Evolutionary conservation across 2,329 filamentous ascomycete genomes (phyloP).

Genomic region (Hypocrella siamensis): DNA sequence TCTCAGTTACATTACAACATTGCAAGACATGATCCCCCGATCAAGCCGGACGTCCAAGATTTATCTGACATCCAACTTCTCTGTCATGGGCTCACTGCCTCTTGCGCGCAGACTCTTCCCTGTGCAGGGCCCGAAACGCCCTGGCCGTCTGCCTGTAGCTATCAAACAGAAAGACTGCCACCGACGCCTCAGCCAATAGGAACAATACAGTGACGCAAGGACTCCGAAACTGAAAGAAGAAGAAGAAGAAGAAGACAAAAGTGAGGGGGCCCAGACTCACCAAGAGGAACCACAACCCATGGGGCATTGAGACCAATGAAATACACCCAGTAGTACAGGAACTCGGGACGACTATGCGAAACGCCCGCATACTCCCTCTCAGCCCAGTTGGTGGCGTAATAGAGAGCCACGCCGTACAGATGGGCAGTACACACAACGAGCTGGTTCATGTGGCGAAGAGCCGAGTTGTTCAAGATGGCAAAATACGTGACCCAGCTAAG

Average conservation of each 20-base stretch:
- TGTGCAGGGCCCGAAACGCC: slow-evolving; percentile 12
- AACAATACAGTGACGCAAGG: neutral
- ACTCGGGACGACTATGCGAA: slow-evolving; percentile 41
- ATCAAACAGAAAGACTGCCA: slow-evolving; percentile 16
- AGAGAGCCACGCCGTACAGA: slow-evolving; percentile 46
- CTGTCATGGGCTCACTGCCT: slow-evolving; percentile 5
- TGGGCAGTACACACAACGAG: slow-evolving; percentile 35
- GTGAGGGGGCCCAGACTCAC: slow-evolving; percentile 23
- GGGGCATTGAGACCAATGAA: slow-evolving; percentile 45
- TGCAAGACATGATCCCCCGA: neutral
- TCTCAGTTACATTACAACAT: too few relatives aligned
- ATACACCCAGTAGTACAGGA: slow-evolving; percentile 47
- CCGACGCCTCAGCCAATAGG: neutral
- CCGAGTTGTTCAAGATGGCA: slow-evolving; percentile 25
- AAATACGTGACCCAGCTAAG: slow-evolving; percentile 34
- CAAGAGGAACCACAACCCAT: slow-evolving; percentile 39
- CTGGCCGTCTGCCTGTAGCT: slow-evolving; percentile 12
- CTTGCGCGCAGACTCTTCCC: slow-evolving; percentile 8
- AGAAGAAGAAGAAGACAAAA: neutral
- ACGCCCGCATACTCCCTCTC: slow-evolving; percentile 28
- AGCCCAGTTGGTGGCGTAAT: slow-evolving; percentile 41
- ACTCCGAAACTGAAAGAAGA: neutral
- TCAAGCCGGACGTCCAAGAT: neutral
- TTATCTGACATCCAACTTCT: neutral
- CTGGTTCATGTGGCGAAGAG: slow-evolving; percentile 34